Evolutionary conservation across 345 rosid genomes (phyloP).

Genomic region (Linum usitatissimum): DNA sequence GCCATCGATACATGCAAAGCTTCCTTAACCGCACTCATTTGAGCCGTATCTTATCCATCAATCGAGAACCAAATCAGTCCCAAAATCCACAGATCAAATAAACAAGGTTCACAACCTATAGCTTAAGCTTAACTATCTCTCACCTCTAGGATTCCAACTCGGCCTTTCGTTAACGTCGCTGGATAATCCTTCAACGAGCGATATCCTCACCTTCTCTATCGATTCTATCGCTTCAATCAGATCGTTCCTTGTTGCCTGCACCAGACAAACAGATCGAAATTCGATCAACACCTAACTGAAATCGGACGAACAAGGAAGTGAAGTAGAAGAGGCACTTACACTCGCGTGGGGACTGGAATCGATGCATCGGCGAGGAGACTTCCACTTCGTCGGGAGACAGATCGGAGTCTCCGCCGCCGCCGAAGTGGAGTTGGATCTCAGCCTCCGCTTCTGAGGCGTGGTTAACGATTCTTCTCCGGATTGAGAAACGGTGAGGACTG

Average conservation of each 20-base stretch:
- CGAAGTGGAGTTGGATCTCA: constrained; percentile 3
- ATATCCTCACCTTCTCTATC: constrained; percentile 6
- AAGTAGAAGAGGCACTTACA: background rate
- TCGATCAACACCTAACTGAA: background rate
- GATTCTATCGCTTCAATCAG: background rate
- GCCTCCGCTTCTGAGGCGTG: constrained; percentile 8
- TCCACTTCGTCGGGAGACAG: background rate
- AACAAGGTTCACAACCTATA: background rate
- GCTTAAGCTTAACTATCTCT: background rate
- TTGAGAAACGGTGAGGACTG: background rate
- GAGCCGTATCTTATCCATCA: constrained; percentile 36
- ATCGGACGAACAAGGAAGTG: background rate
- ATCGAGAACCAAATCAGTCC: background rate
- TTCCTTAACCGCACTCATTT: constrained; percentile 58
- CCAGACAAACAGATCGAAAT: background rate
- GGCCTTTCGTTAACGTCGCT: constrained; percentile 19
- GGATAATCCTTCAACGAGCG: constrained; percentile 18
- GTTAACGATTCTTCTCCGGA: background rate
- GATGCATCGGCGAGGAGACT: constrained; percentile 1
- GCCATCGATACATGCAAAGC: constrained; percentile 68
- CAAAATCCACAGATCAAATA: background rate
- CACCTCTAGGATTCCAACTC: constrained; percentile 67
- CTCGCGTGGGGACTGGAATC: background rate
- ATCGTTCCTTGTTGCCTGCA: background rate
- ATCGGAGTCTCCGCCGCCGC: background rate